Evolutionary conservation across 2,329 filamentous ascomycete genomes (phyloP).

Genomic region (Boeremia exigua): DNA sequence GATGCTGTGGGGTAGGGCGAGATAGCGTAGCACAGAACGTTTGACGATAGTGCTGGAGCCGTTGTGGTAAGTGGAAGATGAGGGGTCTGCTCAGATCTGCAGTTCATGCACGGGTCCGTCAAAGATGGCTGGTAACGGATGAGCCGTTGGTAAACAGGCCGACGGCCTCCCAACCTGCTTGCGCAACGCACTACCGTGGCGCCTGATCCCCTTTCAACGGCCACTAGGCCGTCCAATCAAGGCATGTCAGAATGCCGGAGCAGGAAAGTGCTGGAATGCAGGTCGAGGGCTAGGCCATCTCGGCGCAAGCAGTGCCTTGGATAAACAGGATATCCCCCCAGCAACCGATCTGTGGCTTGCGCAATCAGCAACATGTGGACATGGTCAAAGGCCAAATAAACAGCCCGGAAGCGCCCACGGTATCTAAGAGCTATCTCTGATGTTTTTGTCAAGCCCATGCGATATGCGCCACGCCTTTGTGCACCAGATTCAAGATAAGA

Average conservation of each 20-base stretch:
- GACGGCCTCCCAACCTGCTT: slow-evolving; percentile 27
- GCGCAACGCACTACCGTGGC: slow-evolving; percentile 27
- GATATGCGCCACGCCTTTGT: not conserved
- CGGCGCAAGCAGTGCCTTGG: slow-evolving; percentile 19
- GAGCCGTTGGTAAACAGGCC: slow-evolving; percentile 41
- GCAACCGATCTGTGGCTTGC: slow-evolving; percentile 13
- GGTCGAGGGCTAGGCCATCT: slow-evolving; percentile 13
- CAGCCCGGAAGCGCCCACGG: not conserved
- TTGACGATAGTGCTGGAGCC: slow-evolving; percentile 16
- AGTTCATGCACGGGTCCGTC: slow-evolving; percentile 42
- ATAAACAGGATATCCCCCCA: slow-evolving; percentile 19
- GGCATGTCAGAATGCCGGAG: not conserved
- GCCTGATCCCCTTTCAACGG: slow-evolving; percentile 20
- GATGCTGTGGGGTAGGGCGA: slow-evolving; percentile 11
- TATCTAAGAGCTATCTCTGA: not conserved
- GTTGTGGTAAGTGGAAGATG: slow-evolving; percentile 16
- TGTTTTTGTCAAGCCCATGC: not conserved
- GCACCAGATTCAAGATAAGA: not conserved
- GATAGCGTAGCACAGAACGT: slow-evolving; percentile 24
- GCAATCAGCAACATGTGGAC: slow-evolving; percentile 5
- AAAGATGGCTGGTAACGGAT: slow-evolving; percentile 33
- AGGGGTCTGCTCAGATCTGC: slow-evolving; percentile 35
- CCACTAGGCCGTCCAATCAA: slow-evolving; percentile 22
- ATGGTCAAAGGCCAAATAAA: not conserved
- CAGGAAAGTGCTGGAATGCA: slow-evolving; percentile 21